Evolutionary conservation across 2,329 filamentous ascomycete species (phyloP), one percentile per base, ranked within the genome.

Genomic region (Fusarium sp.): DNA sequence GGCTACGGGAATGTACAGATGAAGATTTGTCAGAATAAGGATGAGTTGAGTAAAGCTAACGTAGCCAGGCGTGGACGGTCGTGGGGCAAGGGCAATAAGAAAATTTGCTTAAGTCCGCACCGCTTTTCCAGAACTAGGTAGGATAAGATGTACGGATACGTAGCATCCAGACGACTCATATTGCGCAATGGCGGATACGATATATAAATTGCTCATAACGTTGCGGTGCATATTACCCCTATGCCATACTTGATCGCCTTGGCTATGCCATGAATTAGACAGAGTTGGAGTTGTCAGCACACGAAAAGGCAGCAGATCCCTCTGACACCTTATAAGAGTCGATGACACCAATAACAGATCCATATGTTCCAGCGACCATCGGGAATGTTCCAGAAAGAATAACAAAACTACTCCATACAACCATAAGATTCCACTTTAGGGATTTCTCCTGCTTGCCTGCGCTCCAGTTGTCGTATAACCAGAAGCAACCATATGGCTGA

Each of bases 341-440:
- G 2, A 78, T 80, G 28, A 77, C 75, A 12, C 76, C 77, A 22
- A 84, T 78, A 26, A 87, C 75, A 5, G 84, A 84, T 10, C 84
- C 85, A 52, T 86, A 87, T 0, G 84, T 86, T 8, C 85, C 85
- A 20, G 80, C 81, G 35, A 86, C 75, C 81, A 83, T 86, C 11
- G 86, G 65, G 69, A 86, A 87, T 0, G 61, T 76, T 15, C 77
- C 77, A 4, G 69, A 74, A 13, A 75, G 24, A 33, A 75, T 69
- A 17, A 74, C 72, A 11, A 75, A 74, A 8, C 45, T 22, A 14
- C 49, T 28, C 60, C 67, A 75, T 18, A 28, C 26, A 20, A 67
- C 69, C 72, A 74, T 74, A 4, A 74, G 35, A 45, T 63, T 55
- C 69, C 72, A 74, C 41, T 55, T 55, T 7, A 39, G 18, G 10